Evolutionary conservation across 2,329 filamentous ascomycete species (phyloP), one percentile per base, ranked within the genome.

Genomic region (Dactylonectria macrodidyma): DNA sequence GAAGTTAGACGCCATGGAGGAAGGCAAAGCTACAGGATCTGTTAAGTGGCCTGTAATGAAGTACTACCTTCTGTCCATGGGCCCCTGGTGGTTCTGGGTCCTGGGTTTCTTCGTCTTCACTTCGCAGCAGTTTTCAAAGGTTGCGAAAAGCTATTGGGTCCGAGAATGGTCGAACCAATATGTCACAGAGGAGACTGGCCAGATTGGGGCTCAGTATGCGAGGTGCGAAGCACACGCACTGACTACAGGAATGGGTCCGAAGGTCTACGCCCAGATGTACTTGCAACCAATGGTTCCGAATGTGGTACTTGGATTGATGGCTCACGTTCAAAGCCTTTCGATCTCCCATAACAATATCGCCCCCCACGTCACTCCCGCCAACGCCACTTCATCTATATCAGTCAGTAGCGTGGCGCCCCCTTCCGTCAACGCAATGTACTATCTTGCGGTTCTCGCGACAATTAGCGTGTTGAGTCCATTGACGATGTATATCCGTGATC

Each of bases 61-160:
- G 68, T 90, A 97, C 78, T 99, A 99, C 79, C 88, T 99, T 19
- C 84, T 83, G 66, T 89, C 95, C 71, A 99, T 99, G 96, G 96
- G 96, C n/a, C 88, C 92, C 5, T 97, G 95, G 94, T 95, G 94
- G 87, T 99, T 97, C 83, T 99, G 96, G 96, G 80, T 92, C 55
- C 83, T 93, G 41, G 93, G 95, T 22, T 82, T 91, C 14, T 73
- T 91, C 5, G 91, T 95, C 44, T 98, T 99, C 77, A 87, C 87
- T 33, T 83, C 92, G 51, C 95, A 98, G 78, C 96, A 99, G 79
- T 80, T 97, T 38, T 92, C 93, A 4, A 93, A 93, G 26, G 92
- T 98, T 2, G 94, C 92, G 1, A 97, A 94, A 41, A 98, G 96
- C 76, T 83, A 98, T 57, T 99, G 96, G 96, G 97, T 99, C 75